Conservation (phyloP, 2,329 filamentous ascomycete species). For the Leptosphaerulina australis region DNA sequence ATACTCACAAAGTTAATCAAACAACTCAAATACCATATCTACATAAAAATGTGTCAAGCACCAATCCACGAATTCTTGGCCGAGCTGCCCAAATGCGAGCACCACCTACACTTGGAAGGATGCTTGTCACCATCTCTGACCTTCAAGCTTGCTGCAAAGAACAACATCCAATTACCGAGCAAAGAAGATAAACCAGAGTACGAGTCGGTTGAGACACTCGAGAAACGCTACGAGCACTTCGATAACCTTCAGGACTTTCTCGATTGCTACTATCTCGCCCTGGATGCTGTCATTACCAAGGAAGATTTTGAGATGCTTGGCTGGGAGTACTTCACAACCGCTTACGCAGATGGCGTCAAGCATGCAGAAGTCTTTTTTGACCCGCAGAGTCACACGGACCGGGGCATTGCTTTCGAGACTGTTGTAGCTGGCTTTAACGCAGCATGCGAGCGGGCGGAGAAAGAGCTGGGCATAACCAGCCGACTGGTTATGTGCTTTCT, state of each 20-base stretch:
- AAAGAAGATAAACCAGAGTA: constrained; percentile 65
- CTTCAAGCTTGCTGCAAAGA: constrained; percentile 70
- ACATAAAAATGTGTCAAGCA: constrained; percentile 14
- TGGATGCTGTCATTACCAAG: constrained; percentile 68
- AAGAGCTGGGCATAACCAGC: constrained; percentile 68
- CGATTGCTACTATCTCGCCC: constrained; percentile 77
- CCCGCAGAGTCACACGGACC: constrained; percentile 72
- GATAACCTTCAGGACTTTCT: constrained; percentile 77
- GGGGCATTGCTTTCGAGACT: constrained; percentile 67
- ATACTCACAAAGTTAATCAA: constrained; percentile 6
- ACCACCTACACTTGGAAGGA: constrained; percentile 81
- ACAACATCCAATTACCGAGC: constrained; percentile 64
- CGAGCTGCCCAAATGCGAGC: constrained; percentile 76
- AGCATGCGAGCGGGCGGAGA: constrained; percentile 65
- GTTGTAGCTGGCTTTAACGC: constrained; percentile 68
- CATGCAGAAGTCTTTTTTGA: constrained; percentile 84
- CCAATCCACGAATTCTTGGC: constrained; percentile 28
- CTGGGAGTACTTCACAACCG: constrained; percentile 72
- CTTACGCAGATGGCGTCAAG: constrained; percentile 67
- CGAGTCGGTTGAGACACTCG: constrained; percentile 63
- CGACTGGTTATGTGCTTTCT: constrained; percentile 75
- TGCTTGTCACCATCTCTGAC: constrained; percentile 72
- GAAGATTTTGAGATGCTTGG: constrained; percentile 76
- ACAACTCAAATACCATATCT: background rate
- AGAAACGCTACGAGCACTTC: constrained; percentile 69